Conservation (phyloP, 495 filamentous ascomycete species). For the Cudoniella acicularis region DNA sequence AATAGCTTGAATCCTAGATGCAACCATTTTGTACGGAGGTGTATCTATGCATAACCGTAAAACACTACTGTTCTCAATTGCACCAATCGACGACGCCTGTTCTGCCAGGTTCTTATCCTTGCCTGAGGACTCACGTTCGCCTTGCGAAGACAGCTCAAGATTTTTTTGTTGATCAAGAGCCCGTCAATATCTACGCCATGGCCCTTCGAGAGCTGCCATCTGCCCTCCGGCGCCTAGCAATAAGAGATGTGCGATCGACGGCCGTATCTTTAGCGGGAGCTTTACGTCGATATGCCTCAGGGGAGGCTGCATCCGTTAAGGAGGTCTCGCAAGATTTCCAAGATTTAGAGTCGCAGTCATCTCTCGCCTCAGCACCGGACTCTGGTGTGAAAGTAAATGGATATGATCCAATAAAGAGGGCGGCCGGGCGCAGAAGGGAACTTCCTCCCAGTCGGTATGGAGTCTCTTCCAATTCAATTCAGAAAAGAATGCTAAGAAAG, state of each 20-base stretch:
- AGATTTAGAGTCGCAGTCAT: slow-evolving; percentile 39
- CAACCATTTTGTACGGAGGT: neutral
- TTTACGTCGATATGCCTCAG: slow-evolving; percentile 45
- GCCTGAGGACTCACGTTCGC: neutral
- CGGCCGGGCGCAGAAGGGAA: slow-evolving; percentile 47
- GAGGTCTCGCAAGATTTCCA: slow-evolving; percentile 25
- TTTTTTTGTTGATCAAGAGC: neutral
- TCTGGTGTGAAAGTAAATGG: slow-evolving; percentile 35
- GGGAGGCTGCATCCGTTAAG: slow-evolving; percentile 28
- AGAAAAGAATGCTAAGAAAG: slow-evolving; percentile 9
- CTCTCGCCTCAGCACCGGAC: slow-evolving; percentile 31
- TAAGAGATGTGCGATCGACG: slow-evolving; percentile 25
- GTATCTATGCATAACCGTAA: neutral
- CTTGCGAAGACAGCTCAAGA: slow-evolving; percentile 5
- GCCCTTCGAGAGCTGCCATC: slow-evolving; percentile 26
- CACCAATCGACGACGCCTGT: neutral
- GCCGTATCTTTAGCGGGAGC: slow-evolving; percentile 23
- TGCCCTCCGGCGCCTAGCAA: slow-evolving; percentile 12
- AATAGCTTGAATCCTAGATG: no score
- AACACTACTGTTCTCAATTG: neutral
- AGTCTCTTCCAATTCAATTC: no score
- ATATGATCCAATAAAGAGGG: slow-evolving; percentile 56
- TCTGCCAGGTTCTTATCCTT: neutral
- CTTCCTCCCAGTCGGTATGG: slow-evolving; percentile 66
- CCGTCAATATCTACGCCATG: slow-evolving; percentile 15